Evolutionary conservation across 257 asterid species (phyloP).

Genomic region (Solanum habrochaites): DNA sequence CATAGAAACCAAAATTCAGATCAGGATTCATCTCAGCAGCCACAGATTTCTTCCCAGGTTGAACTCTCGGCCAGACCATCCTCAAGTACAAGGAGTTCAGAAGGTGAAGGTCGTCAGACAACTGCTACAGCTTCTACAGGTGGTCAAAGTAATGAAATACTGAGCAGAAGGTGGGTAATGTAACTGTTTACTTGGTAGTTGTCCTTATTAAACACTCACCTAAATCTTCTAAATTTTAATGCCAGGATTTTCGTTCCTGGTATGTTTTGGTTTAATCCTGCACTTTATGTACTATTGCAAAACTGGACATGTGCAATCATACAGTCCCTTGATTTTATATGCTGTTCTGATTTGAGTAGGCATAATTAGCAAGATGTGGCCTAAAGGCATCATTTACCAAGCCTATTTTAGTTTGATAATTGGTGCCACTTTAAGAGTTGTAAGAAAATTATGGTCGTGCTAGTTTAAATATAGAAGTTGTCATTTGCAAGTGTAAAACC

Average conservation of each 20-base stretch:
- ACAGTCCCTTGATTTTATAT: background rate
- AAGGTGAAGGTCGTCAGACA: conserved; percentile 39
- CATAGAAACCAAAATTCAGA: conserved; percentile 67
- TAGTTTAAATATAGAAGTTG: background rate
- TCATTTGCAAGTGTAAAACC: background rate
- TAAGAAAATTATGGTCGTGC: background rate
- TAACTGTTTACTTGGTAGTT: background rate
- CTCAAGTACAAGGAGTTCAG: conserved; percentile 35
- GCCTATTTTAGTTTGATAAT: background rate
- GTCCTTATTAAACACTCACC: background rate
- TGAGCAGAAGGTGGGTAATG: conserved; percentile 40
- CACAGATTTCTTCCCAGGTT: conserved; percentile 35
- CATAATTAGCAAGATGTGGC: background rate
- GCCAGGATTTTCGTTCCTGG: background rate
- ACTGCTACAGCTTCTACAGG: conserved; percentile 36
- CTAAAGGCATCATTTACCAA: background rate
- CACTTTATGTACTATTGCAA: background rate
- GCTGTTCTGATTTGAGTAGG: background rate
- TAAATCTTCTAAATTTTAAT: background rate
- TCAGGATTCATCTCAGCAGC: conserved; percentile 48
- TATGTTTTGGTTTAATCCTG: background rate
- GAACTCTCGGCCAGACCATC: conserved; percentile 32
- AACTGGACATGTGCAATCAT: background rate
- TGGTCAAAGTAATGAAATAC: conserved; percentile 29
- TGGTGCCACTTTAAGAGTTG: background rate